Evolutionary conservation across 208 protist genomes (phyloP), one percentile per base, ranked within the genome.

Genomic region (Crithidia thermophila): DNA sequence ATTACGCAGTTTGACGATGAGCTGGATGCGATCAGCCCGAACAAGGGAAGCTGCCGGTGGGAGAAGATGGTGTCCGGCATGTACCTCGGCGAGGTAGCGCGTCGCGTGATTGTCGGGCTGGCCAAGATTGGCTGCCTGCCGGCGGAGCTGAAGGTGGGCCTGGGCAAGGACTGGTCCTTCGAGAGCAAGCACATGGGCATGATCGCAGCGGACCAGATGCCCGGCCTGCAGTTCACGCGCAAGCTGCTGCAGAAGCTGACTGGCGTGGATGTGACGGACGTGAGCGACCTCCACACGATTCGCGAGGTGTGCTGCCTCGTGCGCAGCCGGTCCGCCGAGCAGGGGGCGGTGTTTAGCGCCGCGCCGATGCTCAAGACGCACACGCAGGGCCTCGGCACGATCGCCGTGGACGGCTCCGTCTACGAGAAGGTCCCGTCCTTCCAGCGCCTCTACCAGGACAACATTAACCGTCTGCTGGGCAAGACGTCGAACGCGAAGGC

Each of bases 61-160:
- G 93, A 97, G 84, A 97, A 97, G 84, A 69, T 95, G 39, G 82
- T 97, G 45, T 79, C 90, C n/a, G 93, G 93, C 52, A 93, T 95
- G 85, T 97, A 97, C 75, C 77, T 95, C 18, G 93, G 93, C 31
- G 93, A 97, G 74, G 76, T 97, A 46, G 49, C 59, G 42, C 89
- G 90, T 30, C 81, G 78, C 52, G 70, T 92, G 30, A 73, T 93
- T 55, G 30, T 21, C 4, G 14, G 45, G 21, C 25, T 13, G 30
- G 30, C 45, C 7, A 51, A 18, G 4, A 51, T 23, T 31, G 18
- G 18, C 18, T 47, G 42, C 42, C 42, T 47, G 36, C 36, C 36
- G 36, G 9, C 9, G 9, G 36, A 40, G 36, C 36, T 40, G 36
- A 40, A 40, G 36, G 36, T 16, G 9, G 36, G 36, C 36, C 36